Evolutionary conservation across 441 rosid species (phyloP).

Genomic region (Pelargonium cotyledonis): DNA sequence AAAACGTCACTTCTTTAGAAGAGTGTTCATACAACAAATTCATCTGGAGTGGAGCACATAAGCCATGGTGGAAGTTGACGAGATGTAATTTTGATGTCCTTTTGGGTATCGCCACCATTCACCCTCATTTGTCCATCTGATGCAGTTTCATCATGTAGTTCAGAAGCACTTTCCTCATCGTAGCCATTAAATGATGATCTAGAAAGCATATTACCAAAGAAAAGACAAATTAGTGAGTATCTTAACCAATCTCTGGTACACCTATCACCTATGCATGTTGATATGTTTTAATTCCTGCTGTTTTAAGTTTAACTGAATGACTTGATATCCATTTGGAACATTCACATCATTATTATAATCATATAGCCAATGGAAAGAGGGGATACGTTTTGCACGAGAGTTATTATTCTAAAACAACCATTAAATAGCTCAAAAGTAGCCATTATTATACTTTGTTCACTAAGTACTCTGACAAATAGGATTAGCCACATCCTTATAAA

Average conservation of each 20-base stretch:
- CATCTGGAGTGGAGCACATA: conserved; percentile 85
- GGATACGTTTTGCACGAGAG: not conserved
- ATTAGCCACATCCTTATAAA: not conserved
- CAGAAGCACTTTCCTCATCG: conserved; percentile 59
- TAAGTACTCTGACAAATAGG: conserved; percentile 2
- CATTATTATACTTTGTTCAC: not conserved
- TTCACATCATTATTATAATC: not conserved
- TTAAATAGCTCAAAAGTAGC: conserved; percentile 6
- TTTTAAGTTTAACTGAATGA: too few species aligned
- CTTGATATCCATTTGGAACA: too few species aligned
- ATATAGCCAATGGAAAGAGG: not conserved
- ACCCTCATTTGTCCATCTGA: not conserved
- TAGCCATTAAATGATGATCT: conserved; percentile 83
- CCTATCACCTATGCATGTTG: conserved; percentile 1
- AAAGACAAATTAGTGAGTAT: conserved; percentile 6
- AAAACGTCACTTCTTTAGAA: conserved; percentile 18
- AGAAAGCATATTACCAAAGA: conserved; percentile 25
- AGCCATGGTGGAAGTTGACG: conserved; percentile 78
- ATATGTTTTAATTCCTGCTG: too few species aligned
- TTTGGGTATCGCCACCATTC: conserved; percentile 31
- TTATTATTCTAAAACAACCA: not conserved
- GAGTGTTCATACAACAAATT: conserved; percentile 62
- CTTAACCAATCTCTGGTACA: conserved; percentile 11
- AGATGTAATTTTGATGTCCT: conserved; percentile 33
- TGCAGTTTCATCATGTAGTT: conserved; percentile 47